Evolutionary conservation across 805 yeast genomes (phyloP), one percentile per base, ranked within the genome.

Genomic region (Tanozyma kutaoensis): DNA sequence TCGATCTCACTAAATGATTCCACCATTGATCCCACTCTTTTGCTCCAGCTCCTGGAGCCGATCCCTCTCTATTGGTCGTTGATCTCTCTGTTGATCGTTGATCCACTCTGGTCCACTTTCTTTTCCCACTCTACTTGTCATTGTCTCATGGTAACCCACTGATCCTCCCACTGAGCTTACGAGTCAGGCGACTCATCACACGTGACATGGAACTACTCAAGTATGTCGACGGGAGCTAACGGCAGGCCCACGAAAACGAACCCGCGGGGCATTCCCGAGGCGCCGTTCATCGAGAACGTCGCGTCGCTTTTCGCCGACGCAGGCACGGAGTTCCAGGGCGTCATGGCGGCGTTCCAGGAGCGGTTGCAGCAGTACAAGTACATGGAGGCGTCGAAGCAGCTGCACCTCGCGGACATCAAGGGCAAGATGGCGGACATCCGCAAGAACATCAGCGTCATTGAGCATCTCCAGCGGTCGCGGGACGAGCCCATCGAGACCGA

Each of bases 261-360:
- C 45, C 91, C 96, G 8, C 68, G 97, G 37, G 98, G 98, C 3
- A 91, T 91, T 31, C 98, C 98, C 5, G 79, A 81, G 45, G 98
- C 98, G 1, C 95, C 93, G 22, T 91, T 91, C 50, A 73, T 91
- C 28, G 93, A 79, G 35, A 71, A 72, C 30, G 91, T 86, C 8
- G 91, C 74, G 30, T 76, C 72, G 26, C 70, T 74, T 39, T 67
- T 85, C 35, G 77, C 72, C 43, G 62, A 66, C 38, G 64, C 74
- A 3, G 75, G 66, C 24, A 31, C 42, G 12, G 88, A 82, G 42
- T 82, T 78, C 31, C 82, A 77, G 26, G 48, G 66, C 23, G 63
- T 78, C 20, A 69, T 88, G 57, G 62, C 65, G 26, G 67, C 78
- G 39, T 76, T 86, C 48, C 95, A 88, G 54, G 91, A 82, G 43